Base-by-base conservation (phyloP, 2,329 filamentous ascomycete species). In the Paecilomyces fulvus region DNA sequence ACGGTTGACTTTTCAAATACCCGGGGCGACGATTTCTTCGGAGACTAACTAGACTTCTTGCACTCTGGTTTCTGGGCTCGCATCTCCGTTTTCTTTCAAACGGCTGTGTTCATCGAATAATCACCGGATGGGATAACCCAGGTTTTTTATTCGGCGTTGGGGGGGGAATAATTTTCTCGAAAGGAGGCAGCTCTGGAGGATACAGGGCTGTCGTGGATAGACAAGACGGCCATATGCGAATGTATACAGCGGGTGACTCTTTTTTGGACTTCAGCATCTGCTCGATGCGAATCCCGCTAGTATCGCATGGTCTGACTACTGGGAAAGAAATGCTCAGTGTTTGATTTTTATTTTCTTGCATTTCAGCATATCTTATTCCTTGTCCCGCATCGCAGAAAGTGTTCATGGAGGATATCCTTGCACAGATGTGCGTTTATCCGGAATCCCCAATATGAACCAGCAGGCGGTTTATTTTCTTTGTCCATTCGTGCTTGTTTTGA, bases 71-170 rank as follows among this genome's bases (percentile, higher is more conserved):
- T 23, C 30, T n/a, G 50, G 50, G 12, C 50, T 52, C 50, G 50
- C 30, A 52, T 52, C 50, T 33, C 25, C 30, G 20, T 50, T 30
- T 50, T 20, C 25, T 28, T 50, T 25, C 21, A 14, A 50, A 43
- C 37, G 37, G 37, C 37, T 8, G 37, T 43, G 37, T 43, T 43
- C 17, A 43, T 43, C 37, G 37, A 49, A 49, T 28, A 23, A 49
- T 49, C 48, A 49, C 10, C 20, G 21, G 48, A 49, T 25, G 21
- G 21, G 20, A 28, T 49, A 49, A 49, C 48, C 25, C 48, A 17
- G 11, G 31, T 7, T 55, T 56, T 56, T 55, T 46, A 56, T 55
- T 58, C 49, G 58, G 14, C 48, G 48, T 49, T 49, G 14, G 48
- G 48, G 33, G 37, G 37, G 10, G 20, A 43, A 43, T 43, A 43